Evolutionary conservation across 345 rosid species (phyloP).

Genomic region (Arabis alpina): DNA sequence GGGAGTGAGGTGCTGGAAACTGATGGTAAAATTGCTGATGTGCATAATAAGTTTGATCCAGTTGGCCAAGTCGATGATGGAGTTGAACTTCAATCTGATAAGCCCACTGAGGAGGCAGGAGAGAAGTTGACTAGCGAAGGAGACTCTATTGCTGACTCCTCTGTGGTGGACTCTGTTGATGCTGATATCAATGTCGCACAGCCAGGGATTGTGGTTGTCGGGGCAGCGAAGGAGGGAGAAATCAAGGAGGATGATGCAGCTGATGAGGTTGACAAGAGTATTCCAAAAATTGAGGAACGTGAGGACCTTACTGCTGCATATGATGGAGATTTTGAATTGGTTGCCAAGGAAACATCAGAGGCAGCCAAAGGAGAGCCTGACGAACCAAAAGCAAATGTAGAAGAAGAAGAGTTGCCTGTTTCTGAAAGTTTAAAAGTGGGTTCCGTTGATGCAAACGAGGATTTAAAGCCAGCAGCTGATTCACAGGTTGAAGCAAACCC

Average conservation of each 20-base stretch:
- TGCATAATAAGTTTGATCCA: constrained; percentile 55
- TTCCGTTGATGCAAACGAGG: constrained; percentile 30
- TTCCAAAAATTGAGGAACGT: constrained; percentile 27
- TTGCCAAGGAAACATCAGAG: constrained; percentile 26
- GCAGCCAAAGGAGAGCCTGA: constrained; percentile 29
- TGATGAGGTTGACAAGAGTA: constrained; percentile 30
- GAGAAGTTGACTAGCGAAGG: constrained; percentile 44
- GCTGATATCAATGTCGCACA: constrained; percentile 38
- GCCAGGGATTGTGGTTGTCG: constrained; percentile 49
- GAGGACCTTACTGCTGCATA: constrained; percentile 38
- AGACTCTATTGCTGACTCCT: constrained; percentile 47
- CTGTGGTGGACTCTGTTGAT: constrained; percentile 39
- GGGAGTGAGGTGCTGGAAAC: constrained; percentile 44
- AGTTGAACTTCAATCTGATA: constrained; percentile 30
- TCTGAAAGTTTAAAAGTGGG: constrained; percentile 32
- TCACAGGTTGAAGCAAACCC: constrained; percentile 41
- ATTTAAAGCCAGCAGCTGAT: constrained; percentile 35
- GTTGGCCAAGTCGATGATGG: constrained; percentile 32
- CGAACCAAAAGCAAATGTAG: constrained; percentile 31
- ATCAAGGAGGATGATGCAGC: constrained; percentile 19
- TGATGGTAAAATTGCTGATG: constrained; percentile 39
- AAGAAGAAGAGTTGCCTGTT: constrained; percentile 29
- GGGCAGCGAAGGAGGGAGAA: constrained; percentile 30
- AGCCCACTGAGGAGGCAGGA: constrained; percentile 43
- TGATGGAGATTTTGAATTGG: constrained; percentile 40